Conservation (phyloP, 345 rosid species). For the Acer negundo region DNA sequence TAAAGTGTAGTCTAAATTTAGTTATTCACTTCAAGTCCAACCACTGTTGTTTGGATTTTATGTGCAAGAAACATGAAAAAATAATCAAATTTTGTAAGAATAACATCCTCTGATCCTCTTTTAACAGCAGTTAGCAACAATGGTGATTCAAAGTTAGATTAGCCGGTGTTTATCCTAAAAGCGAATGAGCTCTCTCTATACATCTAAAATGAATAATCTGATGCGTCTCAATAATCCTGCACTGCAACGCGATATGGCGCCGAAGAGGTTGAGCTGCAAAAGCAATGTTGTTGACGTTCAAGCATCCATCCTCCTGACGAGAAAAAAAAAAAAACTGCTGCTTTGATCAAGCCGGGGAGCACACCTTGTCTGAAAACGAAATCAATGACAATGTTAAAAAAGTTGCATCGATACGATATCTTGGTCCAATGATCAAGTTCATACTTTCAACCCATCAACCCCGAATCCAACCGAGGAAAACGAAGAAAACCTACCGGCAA, state of each 20-base stretch:
- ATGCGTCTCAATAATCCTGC: not conserved
- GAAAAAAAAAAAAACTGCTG: not conserved
- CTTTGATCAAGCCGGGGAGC: conserved; percentile 54
- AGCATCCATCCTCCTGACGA: not conserved
- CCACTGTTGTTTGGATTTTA: not conserved
- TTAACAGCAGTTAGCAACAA: not conserved
- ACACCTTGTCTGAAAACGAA: conserved; percentile 62
- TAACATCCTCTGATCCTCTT: not conserved
- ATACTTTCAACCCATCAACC: not conserved
- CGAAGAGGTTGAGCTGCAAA: not conserved
- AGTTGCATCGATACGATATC: not conserved
- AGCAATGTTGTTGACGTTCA: not conserved
- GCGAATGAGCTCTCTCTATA: conserved; percentile 2
- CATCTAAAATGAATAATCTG: conserved; percentile 29
- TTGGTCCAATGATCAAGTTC: not conserved
- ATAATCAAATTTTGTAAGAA: not conserved
- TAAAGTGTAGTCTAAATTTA: not conserved
- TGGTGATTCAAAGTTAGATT: not conserved
- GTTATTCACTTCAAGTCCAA: not conserved
- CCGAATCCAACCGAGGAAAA: not conserved
- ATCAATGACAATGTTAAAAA: conserved; percentile 6
- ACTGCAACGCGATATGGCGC: not conserved
- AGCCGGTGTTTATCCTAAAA: conserved; percentile 16
- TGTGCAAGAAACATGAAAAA: not conserved
- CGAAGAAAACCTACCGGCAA: not conserved